Base-by-base conservation (phyloP, 805 yeast genomes). In the Kodamaea sagamina region DNA sequence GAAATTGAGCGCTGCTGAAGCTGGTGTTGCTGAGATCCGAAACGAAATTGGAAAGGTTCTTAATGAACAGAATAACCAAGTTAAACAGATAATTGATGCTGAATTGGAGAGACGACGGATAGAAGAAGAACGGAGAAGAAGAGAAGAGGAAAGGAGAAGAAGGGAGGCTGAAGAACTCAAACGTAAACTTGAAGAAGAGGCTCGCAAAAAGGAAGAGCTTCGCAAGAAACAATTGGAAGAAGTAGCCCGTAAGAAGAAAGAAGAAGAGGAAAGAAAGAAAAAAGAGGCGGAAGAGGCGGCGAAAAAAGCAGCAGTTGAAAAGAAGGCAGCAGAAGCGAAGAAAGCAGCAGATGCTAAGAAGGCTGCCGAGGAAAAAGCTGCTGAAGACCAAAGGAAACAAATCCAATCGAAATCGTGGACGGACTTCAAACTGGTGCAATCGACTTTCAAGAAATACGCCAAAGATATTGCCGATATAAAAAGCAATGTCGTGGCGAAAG, bases 391-490 rank as follows among this genome's bases (percentile, higher is more conserved):
- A 16, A 31, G 24, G 21, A 41, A 41, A 39, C 18, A 29, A 22
- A 25, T 22, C 15, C 45, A 26, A 62, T 57, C 29, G 57, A 53
- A 31, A 54, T 73, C 70, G 2, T 45, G 59, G 21, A 66, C 74
- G 0, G 62, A 68, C 43, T 67, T 58, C 15, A 29, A 37, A 0
- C 54, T 50, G 4, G 67, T 81, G 19, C 80, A 76, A 44, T 55
- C 59, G 25, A 63, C 58, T 12, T 82, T 77, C 49, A 43, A 66
- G 24, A 63, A 71, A 45, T 77, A 81, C 55, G 80, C 73, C 48
- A 58, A 71, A 35, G 75, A 72, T 50, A 83, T 83, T 26, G 55
- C 56, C 8, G 74, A 77, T 32, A 85, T 88, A 47, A 87, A 89
- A 56, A 49, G 49, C 1, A 72, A 78, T 15, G 72, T 90, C 10